These are phyloP conservation scores for Colletotrichum gigasporum DNA, from an alignment of 2,329 filamentous ascomycete species.

Conservation along the genomic window DNA sequence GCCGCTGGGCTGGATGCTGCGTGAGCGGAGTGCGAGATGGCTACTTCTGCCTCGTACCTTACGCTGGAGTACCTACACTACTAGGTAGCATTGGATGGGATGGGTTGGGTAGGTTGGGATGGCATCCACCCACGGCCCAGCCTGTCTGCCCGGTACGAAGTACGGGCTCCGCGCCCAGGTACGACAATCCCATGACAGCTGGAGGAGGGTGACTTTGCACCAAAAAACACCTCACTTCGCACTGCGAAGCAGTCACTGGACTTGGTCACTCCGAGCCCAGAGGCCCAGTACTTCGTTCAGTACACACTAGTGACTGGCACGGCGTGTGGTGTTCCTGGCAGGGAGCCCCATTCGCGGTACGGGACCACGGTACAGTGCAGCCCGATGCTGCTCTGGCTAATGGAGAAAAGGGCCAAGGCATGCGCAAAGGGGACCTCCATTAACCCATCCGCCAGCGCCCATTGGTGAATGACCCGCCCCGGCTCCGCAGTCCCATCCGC, in stretches of 20 bases:
- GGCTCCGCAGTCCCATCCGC: slow-evolving; percentile 22
- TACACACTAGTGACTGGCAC: no score
- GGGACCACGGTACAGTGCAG: slow-evolving; percentile 22
- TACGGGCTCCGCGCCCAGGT: no score
- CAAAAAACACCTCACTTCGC: slow-evolving; percentile 4
- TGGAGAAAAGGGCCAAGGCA: slow-evolving; percentile 29
- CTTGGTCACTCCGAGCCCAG: neutral
- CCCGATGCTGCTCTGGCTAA: slow-evolving; percentile 28
- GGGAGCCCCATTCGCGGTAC: slow-evolving; percentile 13
- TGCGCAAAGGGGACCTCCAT: slow-evolving; percentile 20
- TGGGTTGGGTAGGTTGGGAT: neutral
- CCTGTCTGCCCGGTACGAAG: no score
- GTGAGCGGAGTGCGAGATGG: no score
- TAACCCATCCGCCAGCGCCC: neutral
- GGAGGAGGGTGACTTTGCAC: slow-evolving; percentile 6
- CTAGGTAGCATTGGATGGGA: no score
- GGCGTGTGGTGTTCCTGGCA: no score
- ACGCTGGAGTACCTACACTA: no score
- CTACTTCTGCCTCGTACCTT: no score
- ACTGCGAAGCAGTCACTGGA: neutral
- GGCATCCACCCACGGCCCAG: neutral
- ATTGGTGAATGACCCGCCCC: slow-evolving; percentile 13
- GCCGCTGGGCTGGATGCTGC: no score
- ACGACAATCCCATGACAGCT: no score
- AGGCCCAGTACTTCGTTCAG: neutral